Base-by-base conservation (phyloP, 768 basidiomycete genomes). In the Lentinula sp. region DNA sequence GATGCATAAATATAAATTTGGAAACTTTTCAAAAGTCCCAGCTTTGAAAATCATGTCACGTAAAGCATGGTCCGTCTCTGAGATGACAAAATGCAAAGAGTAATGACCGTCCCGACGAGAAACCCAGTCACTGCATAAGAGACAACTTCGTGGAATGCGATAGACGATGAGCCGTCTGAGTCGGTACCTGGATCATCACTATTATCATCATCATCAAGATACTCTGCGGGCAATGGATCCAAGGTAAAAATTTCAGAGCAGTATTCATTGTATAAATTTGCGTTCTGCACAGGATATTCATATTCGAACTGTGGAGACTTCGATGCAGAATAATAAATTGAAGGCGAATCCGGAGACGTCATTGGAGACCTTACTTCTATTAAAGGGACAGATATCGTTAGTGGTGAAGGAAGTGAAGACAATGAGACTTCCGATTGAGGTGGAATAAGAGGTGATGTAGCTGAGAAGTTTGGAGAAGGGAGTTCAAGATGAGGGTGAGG, bases 41-140 rank as follows among this genome's bases (percentile, higher is more conserved):
- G 33, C 16, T 55, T 3, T 10, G 36, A 42, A 23, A 28, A 52
- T 69, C 64, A 70, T 32, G 67, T 71, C 59, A 71, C 52, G 63
- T 70, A 63, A 37, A 78, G 72, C 64, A 84, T 73, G 33, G 80
- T 77, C 59, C 82, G 74, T 60, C 78, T 73, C 63, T 81, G 81
- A 39, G 74, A 74, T 32, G 77, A 78, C 60, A 82, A 64, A 62
- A 82, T 69, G 64, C 77, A 84, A 35, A 85, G 72, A 18, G 85
- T 79, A 65, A 85, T 74, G 64, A 84, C 80, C 28, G 84, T 77
- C 46, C 85, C 85, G 50, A 85, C 71, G 53, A 88, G 73, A 66
- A 88, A 83, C 41, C 86, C 87, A 20, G 85, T 79, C 59, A 83
- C 69, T 56, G 81, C 70, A 66, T 77, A 79, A 52, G 81, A 81